These are phyloP conservation scores for Moesziomyces sp. DNA, from an alignment of 1,284 basidiomycete species.

Conservation along the genomic window DNA sequence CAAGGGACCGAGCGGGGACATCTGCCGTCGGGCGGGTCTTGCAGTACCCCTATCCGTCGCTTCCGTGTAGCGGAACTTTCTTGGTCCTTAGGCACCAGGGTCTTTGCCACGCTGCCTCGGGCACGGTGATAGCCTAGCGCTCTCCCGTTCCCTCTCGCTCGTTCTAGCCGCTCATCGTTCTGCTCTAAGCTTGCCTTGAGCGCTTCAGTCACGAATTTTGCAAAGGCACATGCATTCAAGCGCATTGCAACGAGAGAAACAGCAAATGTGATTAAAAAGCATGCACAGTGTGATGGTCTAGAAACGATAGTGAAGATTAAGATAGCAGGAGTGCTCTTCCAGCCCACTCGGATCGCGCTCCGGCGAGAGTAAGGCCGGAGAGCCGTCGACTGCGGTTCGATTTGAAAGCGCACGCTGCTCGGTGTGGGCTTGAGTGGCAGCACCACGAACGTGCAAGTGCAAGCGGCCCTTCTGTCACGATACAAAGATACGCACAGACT, in stretches of 20 bases:
- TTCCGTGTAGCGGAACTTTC: not conserved
- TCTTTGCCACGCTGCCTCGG: not conserved
- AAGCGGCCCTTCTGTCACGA: not conserved
- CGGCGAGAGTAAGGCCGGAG: not conserved
- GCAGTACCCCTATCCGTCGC: not conserved
- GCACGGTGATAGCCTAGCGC: too few species aligned
- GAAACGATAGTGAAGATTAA: not conserved
- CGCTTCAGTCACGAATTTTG: not conserved
- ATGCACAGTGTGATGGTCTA: not conserved
- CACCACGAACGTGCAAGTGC: not conserved
- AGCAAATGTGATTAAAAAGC: not conserved
- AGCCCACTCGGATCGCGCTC: not conserved
- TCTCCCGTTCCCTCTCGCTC: too few species aligned
- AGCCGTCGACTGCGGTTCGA: conserved; percentile 9
- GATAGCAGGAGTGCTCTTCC: conserved; percentile 13
- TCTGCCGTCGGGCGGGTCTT: not conserved
- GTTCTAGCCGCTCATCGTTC: too few species aligned
- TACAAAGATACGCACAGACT: not conserved
- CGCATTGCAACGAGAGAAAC: not conserved
- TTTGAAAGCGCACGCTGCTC: not conserved
- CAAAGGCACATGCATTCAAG: not conserved
- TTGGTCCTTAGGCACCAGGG: not conserved
- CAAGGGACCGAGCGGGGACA: not conserved
- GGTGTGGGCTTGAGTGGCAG: not conserved
- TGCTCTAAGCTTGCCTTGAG: too few species aligned